phyloP scores from a whole-genome alignment of 2,329 filamentous ascomycete genomes.

The Drechmeria coniospora region DNA sequence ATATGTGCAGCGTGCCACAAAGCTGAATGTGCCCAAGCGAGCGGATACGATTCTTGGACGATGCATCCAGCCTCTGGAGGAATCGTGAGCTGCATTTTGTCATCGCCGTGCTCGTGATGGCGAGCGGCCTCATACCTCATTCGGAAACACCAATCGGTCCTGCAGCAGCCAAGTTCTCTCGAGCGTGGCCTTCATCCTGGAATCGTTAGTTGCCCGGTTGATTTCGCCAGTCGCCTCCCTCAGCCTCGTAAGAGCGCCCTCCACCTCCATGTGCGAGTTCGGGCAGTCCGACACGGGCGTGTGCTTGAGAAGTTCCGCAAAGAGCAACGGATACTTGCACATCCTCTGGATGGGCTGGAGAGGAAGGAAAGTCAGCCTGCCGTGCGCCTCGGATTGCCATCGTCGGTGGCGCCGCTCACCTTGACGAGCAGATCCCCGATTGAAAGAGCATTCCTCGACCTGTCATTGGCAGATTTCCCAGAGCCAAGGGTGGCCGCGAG shows the following conservation, averaged over 20 bases:
- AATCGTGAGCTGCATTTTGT: slow-evolving; percentile 1
- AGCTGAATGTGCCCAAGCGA: slow-evolving; percentile 66
- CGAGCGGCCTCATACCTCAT: slow-evolving; percentile 45
- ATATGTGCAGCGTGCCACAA: slow-evolving; percentile 70
- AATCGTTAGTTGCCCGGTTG: slow-evolving; percentile 71
- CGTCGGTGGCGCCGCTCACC: too few species aligned
- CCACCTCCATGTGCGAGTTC: slow-evolving; percentile 64
- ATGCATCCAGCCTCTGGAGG: slow-evolving; percentile 34
- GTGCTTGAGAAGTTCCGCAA: slow-evolving; percentile 66
- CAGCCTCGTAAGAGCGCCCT: slow-evolving; percentile 54
- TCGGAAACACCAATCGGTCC: slow-evolving; percentile 60
- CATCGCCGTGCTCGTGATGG: not conserved
- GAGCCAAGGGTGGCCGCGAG: slow-evolving; percentile 62
- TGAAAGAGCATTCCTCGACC: slow-evolving; percentile 60
- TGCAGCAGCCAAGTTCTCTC: slow-evolving; percentile 77
- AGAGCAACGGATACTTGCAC: slow-evolving; percentile 79
- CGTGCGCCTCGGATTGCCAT: too few species aligned
- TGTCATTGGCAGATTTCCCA: slow-evolving; percentile 44
- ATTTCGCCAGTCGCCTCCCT: slow-evolving; percentile 65
- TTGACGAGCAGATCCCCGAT: slow-evolving; percentile 84
- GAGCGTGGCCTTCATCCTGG: slow-evolving; percentile 50
- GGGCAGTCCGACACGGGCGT: slow-evolving; percentile 80
- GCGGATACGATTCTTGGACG: slow-evolving; percentile 52
- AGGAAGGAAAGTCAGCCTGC: slow-evolving; percentile 3
- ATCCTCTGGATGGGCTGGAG: slow-evolving; percentile 75